These are phyloP conservation scores for Candida krabiensis DNA, from an alignment of 805 yeast genomes.

Conservation along the genomic window DNA sequence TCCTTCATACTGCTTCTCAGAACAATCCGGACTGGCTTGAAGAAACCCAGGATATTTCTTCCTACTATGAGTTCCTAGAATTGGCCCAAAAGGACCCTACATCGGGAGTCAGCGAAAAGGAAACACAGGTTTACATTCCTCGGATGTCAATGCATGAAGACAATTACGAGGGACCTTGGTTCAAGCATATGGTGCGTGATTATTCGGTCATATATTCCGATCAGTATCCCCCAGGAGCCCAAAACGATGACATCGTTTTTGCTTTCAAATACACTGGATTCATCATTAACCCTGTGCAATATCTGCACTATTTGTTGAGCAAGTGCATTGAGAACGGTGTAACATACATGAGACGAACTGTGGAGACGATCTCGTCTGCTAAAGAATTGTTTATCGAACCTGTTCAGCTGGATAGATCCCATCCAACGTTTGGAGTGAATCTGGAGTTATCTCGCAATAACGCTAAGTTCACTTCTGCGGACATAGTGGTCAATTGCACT, in stretches of 20 bases:
- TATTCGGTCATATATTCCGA: constrained; percentile 30
- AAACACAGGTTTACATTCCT: constrained; percentile 31
- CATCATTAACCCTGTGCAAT: constrained; percentile 60
- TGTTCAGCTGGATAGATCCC: constrained; percentile 2
- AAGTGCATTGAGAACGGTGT: constrained; percentile 50
- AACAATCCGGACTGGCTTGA: constrained; percentile 29
- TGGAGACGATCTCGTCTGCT: constrained; percentile 38
- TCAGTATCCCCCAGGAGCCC: constrained; percentile 32
- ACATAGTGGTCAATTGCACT: constrained; percentile 52
- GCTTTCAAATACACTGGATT: constrained; percentile 59
- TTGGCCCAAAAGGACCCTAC: constrained; percentile 39
- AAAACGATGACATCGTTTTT: constrained; percentile 33
- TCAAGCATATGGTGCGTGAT: constrained; percentile 35
- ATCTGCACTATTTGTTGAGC: constrained; percentile 50
- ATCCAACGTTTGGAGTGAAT: constrained; percentile 23
- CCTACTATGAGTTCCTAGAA: constrained; percentile 36
- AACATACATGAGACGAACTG: constrained; percentile 39
- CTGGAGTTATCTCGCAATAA: constrained; percentile 5
- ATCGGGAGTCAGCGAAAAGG: constrained; percentile 37
- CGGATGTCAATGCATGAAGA: constrained; percentile 23
- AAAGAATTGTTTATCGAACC: constrained; percentile 17
- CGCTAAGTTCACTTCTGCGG: constrained; percentile 33
- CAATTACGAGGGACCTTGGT: constrained; percentile 40
- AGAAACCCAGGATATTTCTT: constrained; percentile 36
- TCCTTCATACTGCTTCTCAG: constrained; percentile 40